Evolutionary conservation across 2,329 filamentous ascomycete species (phyloP), one percentile per base, ranked within the genome.

Genomic region (Lecanoromycetidae sp.): DNA sequence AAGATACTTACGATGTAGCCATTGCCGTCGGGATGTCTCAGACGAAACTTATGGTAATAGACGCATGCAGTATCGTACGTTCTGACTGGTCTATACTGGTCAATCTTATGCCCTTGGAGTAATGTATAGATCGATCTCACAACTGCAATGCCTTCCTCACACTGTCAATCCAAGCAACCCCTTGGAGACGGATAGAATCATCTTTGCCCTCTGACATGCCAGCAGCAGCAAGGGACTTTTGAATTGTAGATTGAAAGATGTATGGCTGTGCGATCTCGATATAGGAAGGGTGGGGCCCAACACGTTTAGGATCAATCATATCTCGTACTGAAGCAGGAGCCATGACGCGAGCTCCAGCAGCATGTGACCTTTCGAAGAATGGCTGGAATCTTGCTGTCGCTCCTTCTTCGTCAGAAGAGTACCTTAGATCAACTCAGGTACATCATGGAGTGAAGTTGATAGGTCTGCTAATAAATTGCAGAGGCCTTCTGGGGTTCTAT

Each of bases 41-140:
- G 74, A 26, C 90, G 81, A 62, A 95, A 95, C 56, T 87, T 87
- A 70, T 96, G 90, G 61, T 88, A 98, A 63, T 94, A 94, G 13
- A 84, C 80, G 53, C 83, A 87, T 1, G 91, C 91, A 0, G 90
- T 94, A 57, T 90, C 85, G 64, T 87, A 95, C 0, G 91, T 96
- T 51, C 85, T 82, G 20, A 95, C 80, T 1, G 91, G 91, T 37
- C 85, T 88, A 27, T 25, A 35, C 33, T 20, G 30, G 37, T 46
- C 34, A 46, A 45, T 19, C 19, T 47, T 4, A 36, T 5, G 36
- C 49, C 30, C n/a, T 22, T 25, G 5, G 22, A 19, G n/a, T 32
- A 45, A 32, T 37, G 43, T 69, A 80, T 57, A 68, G 90, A 23
- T 12, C 20, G 39, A 42, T 68, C 81, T 57, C 68, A 91, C 82